phyloP scores from a whole-genome alignment of 2,329 filamentous ascomycete genomes.

The Cladorrhinum sp. region DNA sequence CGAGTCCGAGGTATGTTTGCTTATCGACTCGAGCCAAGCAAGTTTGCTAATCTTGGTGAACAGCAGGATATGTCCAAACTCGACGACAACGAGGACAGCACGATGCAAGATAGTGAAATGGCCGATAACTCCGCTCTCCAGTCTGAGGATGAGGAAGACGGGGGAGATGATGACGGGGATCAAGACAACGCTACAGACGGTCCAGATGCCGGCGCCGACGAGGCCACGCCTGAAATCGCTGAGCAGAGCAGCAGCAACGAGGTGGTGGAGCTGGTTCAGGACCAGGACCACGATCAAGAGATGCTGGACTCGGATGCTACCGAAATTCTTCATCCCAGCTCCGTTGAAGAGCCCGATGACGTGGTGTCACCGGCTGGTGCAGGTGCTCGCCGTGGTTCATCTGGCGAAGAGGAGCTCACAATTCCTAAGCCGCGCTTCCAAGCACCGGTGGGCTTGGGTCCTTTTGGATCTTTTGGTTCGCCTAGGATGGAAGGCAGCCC shows the following conservation, averaged over 20 bases:
- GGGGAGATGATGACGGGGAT: slow-evolving; percentile 46
- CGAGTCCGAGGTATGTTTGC: slow-evolving; percentile 17
- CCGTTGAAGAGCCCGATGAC: slow-evolving; percentile 24
- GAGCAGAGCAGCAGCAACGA: slow-evolving; percentile 28
- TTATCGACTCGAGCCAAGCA: not conserved
- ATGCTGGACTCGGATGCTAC: slow-evolving; percentile 27
- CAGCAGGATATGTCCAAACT: slow-evolving; percentile 36
- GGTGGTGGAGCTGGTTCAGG: slow-evolving; percentile 42
- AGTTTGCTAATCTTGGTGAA: not conserved
- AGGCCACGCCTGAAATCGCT: slow-evolving; percentile 40
- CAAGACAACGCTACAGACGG: slow-evolving; percentile 29
- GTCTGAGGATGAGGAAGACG: slow-evolving; percentile 49
- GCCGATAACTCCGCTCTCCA: slow-evolving; percentile 48
- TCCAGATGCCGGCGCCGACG: slow-evolving; percentile 34
- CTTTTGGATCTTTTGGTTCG: slow-evolving; percentile 24
- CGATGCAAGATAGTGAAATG: slow-evolving; percentile 52
- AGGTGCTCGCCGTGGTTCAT: slow-evolving; percentile 9
- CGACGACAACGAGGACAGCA: slow-evolving; percentile 43
- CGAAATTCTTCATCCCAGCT: slow-evolving; percentile 24
- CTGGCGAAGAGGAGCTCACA: slow-evolving; percentile 24
- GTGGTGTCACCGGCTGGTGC: not conserved
- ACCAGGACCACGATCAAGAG: slow-evolving; percentile 31
- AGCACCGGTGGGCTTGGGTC: slow-evolving; percentile 27
- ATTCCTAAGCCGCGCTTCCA: slow-evolving; percentile 30
- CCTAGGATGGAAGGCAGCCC: slow-evolving; percentile 49